Evolutionary conservation across 2,329 filamentous ascomycete species (phyloP).

Genomic region (Ilyonectria mors-panacis): DNA sequence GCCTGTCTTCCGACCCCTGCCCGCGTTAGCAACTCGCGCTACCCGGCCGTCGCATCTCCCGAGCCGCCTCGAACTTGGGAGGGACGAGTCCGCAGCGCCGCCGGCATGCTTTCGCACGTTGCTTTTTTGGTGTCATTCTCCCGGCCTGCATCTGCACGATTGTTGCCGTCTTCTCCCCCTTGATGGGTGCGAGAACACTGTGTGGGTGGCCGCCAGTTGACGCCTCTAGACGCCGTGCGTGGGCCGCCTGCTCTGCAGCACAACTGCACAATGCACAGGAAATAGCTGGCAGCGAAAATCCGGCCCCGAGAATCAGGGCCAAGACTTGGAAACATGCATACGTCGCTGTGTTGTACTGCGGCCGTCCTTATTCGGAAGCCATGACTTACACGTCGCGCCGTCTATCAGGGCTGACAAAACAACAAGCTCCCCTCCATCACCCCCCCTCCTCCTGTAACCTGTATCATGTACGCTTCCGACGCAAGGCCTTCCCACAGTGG

Average conservation of each 20-base stretch:
- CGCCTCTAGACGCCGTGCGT: conserved; percentile 17
- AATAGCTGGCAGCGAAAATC: conserved; percentile 19
- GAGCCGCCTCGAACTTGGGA: conserved; percentile 37
- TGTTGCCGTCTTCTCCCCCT: conserved; percentile 40
- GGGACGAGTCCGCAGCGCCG: conserved; percentile 27
- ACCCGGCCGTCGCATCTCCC: conserved; percentile 40
- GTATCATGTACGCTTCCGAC: conserved; percentile 12
- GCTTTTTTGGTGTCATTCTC: conserved; percentile 27
- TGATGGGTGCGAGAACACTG: conserved; percentile 29
- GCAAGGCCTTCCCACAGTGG: conserved; percentile 13
- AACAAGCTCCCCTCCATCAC: neutral
- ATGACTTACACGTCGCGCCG: conserved; percentile 43
- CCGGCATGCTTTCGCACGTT: conserved; percentile 22
- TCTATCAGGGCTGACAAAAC: conserved; percentile 13
- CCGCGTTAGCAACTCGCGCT: conserved; percentile 36
- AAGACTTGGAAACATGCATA: conserved; percentile 39
- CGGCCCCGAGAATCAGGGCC: conserved; percentile 26
- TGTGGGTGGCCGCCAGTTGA: conserved; percentile 15
- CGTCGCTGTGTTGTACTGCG: conserved; percentile 43
- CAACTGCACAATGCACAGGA: conserved; percentile 8
- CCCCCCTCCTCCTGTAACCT: neutral
- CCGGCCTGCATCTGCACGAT: conserved; percentile 40
- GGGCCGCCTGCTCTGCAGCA: conserved; percentile 19
- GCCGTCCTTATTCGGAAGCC: conserved; percentile 38
- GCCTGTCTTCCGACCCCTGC: conserved; percentile 32